phyloP scores from a whole-genome alignment of 2,329 filamentous ascomycete species.

The Diaporthe citrichinensis region DNA sequence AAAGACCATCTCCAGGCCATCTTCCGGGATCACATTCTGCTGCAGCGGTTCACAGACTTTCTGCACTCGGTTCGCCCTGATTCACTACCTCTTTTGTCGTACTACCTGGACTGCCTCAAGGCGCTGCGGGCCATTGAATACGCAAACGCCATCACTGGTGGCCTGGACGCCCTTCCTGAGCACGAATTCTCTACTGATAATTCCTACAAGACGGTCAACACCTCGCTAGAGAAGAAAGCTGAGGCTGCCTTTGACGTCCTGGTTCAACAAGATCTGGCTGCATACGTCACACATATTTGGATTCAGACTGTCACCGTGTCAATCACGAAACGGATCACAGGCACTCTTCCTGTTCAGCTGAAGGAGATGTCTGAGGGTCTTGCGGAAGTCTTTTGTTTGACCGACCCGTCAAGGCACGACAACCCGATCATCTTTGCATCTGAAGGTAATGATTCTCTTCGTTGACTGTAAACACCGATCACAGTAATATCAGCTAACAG shows the following conservation, averaged over 20 bases:
- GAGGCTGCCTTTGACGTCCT: constrained; percentile 74
- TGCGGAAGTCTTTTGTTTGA: constrained; percentile 83
- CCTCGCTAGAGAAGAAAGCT: constrained; percentile 72
- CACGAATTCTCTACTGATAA: constrained; percentile 67
- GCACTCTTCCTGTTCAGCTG: constrained; percentile 74
- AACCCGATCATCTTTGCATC: constrained; percentile 85
- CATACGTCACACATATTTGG: constrained; percentile 78
- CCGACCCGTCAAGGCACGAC: constrained; percentile 79
- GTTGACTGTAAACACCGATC: not conserved
- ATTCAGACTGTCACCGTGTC: constrained; percentile 78
- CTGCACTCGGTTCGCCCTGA: constrained; percentile 70
- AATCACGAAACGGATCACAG: constrained; percentile 77
- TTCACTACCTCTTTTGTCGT: constrained; percentile 78
- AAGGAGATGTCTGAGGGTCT: constrained; percentile 79
- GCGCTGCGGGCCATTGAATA: constrained; percentile 79
- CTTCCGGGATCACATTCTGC: constrained; percentile 73
- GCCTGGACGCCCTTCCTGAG: constrained; percentile 69
- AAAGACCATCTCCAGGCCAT: constrained; percentile 75
- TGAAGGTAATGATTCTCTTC: constrained; percentile 67
- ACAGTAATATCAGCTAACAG: constrained; percentile 9
- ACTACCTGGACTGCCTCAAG: constrained; percentile 80
- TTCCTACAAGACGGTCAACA: constrained; percentile 68
- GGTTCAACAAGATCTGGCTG: constrained; percentile 77
- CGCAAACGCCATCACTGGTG: constrained; percentile 76
- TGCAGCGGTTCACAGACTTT: constrained; percentile 78